Conservation (phyloP, 306 rosid genomes). For the Vigna reflexopilosa region DNA sequence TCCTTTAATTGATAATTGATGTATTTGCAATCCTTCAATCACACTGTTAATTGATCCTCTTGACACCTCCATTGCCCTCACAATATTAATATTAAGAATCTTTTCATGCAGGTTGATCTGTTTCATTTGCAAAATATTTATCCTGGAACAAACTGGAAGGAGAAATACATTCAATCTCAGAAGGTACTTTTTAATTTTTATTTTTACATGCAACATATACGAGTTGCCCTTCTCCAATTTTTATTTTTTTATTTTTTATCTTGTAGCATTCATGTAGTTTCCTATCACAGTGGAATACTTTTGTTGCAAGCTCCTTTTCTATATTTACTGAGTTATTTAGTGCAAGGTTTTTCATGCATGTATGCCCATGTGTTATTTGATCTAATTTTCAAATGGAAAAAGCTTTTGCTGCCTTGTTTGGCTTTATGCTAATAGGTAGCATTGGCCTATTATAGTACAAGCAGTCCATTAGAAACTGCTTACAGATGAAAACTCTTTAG, state of each 20-base stretch:
- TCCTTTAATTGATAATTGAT: constrained; percentile 16
- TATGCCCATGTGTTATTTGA: neutral
- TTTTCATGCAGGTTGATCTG: constrained; percentile 74
- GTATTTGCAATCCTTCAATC: constrained; percentile 5
- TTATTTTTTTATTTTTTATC: neutral
- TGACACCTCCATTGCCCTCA: neutral
- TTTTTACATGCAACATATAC: constrained; percentile 34
- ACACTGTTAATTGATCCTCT: constrained; percentile 41
- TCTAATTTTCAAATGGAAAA: neutral
- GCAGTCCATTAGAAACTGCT: constrained; percentile 11
- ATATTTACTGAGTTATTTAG: constrained; percentile 10
- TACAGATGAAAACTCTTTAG: neutral
- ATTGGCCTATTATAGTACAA: constrained; percentile 1
- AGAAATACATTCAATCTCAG: constrained; percentile 68
- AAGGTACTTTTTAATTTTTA: constrained; percentile 59
- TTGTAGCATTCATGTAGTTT: neutral
- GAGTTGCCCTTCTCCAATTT: constrained; percentile 10
- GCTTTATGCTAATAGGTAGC: constrained; percentile 1
- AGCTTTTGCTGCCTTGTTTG: constrained; percentile 12
- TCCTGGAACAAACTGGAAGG: constrained; percentile 76
- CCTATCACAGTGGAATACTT: constrained; percentile 11
- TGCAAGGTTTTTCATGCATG: constrained; percentile 5
- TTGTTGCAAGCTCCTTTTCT: neutral
- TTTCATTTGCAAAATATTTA: constrained; percentile 79
- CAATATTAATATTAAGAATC: constrained; percentile 17